Percentiles rank a stretch among this genome's conserved stretches.
phyloP scores from a whole-genome alignment of 345 rosid genomes.

The Gossypium thurberi region DNA sequence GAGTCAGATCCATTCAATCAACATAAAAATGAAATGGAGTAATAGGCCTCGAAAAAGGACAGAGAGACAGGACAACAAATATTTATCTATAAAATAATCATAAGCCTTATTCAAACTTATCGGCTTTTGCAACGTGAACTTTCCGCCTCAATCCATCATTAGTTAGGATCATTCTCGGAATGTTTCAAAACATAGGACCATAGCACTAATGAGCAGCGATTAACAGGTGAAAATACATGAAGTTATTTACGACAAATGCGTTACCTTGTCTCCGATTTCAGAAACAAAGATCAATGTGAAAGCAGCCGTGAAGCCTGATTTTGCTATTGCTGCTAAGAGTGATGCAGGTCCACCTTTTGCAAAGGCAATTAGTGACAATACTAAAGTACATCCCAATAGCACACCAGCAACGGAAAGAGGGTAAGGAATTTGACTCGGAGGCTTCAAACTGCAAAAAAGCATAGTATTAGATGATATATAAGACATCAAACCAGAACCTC shows the following conservation, averaged over 20 bases:
- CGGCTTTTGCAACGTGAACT: neutral
- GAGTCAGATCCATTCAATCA: neutral
- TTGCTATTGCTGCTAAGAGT: conserved; percentile 71
- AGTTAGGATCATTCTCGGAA: neutral
- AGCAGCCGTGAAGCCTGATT: conserved; percentile 97
- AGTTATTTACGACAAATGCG: neutral
- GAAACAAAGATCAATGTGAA: conserved; percentile 93
- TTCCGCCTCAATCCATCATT: neutral
- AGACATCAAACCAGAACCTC: neutral
- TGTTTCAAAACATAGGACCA: neutral
- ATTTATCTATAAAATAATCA: neutral
- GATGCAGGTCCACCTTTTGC: conserved; percentile 71
- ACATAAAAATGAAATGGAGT: neutral
- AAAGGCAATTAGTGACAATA: conserved; percentile 64
- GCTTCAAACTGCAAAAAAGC: conserved; percentile 51
- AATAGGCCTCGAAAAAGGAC: neutral
- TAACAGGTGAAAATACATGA: neutral
- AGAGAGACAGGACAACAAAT: neutral
- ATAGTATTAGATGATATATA: neutral
- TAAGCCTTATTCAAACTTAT: neutral
- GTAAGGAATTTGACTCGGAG: conserved; percentile 57
- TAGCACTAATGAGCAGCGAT: neutral
- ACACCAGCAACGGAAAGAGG: conserved; percentile 66
- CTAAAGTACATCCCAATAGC: conserved; percentile 65
- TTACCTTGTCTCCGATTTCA: conserved; percentile 98